phyloP scores from a whole-genome alignment of 495 filamentous ascomycete genomes.

The Trichoderma gamsii region DNA sequence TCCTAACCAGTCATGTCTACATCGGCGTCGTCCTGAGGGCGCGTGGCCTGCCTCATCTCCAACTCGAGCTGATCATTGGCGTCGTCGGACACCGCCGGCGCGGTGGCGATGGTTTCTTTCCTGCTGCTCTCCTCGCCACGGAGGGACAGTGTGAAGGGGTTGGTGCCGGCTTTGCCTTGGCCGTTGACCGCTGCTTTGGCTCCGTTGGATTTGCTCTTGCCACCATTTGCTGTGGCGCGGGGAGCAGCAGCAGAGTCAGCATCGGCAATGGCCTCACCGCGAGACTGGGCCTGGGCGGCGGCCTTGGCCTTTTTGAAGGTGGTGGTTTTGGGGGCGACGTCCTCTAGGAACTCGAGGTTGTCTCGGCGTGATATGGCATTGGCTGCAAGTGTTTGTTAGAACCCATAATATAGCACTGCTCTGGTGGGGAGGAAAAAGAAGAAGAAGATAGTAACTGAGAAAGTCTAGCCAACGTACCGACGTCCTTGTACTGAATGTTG shows the following conservation, averaged over 20 bases:
- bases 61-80: slow-evolving; percentile 40
- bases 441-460: neutral
- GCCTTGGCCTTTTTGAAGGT: slow-evolving; percentile 75
- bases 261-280: slow-evolving; percentile 22
- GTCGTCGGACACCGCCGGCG: slow-evolving; percentile 22
- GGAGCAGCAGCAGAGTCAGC: neutral
- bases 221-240: slow-evolving; percentile 14
- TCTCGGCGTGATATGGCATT: slow-evolving; percentile 83
- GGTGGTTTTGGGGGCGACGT: slow-evolving; percentile 80
- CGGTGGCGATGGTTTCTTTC: slow-evolving; percentile 42
- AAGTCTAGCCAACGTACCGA: slow-evolving; percentile 46
- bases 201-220: slow-evolving; percentile 23
- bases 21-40: slow-evolving; percentile 39
- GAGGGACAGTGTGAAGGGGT: slow-evolving; percentile 19
- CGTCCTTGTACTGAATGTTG: slow-evolving; percentile 93
- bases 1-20: slow-evolving; percentile 52
- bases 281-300: slow-evolving; percentile 34
- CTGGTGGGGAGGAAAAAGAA: neutral
- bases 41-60: slow-evolving; percentile 42
- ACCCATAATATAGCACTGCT: neutral
- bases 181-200: slow-evolving; percentile 26
- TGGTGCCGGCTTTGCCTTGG: neutral
- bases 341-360: slow-evolving; percentile 90
- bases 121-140: slow-evolving; percentile 21
- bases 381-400: slow-evolving; percentile 44